Percentiles rank a stretch among this genome's conserved stretches.
Evolutionary conservation across 2,329 filamentous ascomycete species (phyloP).

Genomic region (Fonsecaea multimorphosa): DNA sequence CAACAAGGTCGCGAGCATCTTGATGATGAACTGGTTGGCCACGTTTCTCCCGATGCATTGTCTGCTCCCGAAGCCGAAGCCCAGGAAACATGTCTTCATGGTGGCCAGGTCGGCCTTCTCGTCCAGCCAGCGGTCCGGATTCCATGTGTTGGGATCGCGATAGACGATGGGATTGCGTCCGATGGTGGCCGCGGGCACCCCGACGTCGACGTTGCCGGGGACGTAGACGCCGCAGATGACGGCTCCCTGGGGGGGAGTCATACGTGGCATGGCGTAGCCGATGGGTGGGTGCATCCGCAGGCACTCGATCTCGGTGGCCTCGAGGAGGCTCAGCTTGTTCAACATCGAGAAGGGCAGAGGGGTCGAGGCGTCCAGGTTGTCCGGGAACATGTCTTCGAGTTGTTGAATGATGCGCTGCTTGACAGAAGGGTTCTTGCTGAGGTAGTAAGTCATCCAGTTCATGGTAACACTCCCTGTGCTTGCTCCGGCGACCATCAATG

Average conservation of each 20-base stretch:
- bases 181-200: conserved; percentile 32
- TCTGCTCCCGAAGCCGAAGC: conserved; percentile 32
- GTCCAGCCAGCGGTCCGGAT: conserved; percentile 36
- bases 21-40: conserved; percentile 34
- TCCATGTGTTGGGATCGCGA: conserved; percentile 30
- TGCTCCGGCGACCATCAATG: conserved; percentile 32
- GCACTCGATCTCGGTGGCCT: conserved; percentile 30
- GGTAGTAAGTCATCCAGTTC: conserved; percentile 35
- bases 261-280: conserved; percentile 43
- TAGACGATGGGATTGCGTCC: conserved; percentile 30
- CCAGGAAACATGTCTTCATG: conserved; percentile 30
- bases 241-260: conserved; percentile 42
- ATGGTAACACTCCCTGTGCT: conserved; percentile 32
- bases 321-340: conserved; percentile 28
- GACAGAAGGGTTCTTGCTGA: conserved; percentile 30
- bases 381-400: conserved; percentile 31
- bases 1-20: conserved; percentile 31
- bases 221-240: conserved; percentile 41
- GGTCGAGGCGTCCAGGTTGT: conserved; percentile 22
- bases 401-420: conserved; percentile 23
- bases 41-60: conserved; percentile 33
- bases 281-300: conserved; percentile 32
- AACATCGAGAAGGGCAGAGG: conserved; percentile 27
- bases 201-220: conserved; percentile 38
- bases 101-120: conserved; percentile 28